Evolutionary conservation across 305 asterid species (phyloP), one percentile per base, ranked within the genome.

Genomic region (Lippia alba): DNA sequence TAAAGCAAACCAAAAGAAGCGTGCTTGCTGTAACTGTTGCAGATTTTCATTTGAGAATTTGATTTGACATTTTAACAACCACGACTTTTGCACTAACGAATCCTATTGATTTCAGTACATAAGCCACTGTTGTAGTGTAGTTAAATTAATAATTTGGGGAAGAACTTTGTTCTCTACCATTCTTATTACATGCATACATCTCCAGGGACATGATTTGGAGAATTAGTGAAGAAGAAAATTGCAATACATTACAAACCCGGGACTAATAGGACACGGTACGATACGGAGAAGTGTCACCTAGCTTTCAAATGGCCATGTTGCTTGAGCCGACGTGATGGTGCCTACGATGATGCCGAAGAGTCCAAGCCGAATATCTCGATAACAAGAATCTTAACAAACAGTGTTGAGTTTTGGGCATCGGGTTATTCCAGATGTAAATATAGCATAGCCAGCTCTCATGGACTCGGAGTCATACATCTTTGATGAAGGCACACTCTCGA

Each of bases 381-480:
- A n/a, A 89, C 94, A 41, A 89, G 87, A 79, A 89, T 89, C 85
- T 89, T 89, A 36, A 89, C 96, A 48, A 89, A 89, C 6, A 89
- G 94, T 1, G 96, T 32, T 39, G 96, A 89, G 88, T 89, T 89
- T 66, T 89, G 94, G 16, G 96, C 96, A 67, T 89, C 94, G 11
- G 94, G n/a, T 89, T 45, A 94, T 84, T 56, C 99, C 97, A 30
- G 99, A 94, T 48, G 99, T 97, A 82, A 94, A 94, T 81, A 94
- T 94, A 46, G 99, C 95, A 71, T 94, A 94, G 70, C 99, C 99
- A 58, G 99, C 99, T 82, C 97, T 84, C 32, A 94, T 85, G 78
- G 99, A 90, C 78, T 94, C 99, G 8, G 97, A 81, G 56, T 82
- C 97, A 67, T 91, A 80, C n/a, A 91, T 83, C 79, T 78, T 84